Evolutionary conservation across 129 eudicot species (phyloP).

Genomic region (Pseudognaphalium luteoalbum): DNA sequence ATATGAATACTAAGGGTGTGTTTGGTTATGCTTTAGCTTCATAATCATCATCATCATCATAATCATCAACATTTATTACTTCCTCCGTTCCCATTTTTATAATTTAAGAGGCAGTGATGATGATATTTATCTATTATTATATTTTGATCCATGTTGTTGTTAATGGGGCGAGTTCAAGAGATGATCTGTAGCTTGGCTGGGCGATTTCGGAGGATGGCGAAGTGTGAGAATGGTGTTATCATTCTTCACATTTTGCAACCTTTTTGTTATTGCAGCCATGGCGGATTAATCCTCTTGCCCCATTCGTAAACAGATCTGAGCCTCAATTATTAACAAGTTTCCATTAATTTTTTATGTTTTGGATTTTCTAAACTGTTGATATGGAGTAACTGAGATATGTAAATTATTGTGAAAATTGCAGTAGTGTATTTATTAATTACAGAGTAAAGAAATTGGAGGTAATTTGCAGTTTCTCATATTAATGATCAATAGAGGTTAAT

Average conservation of each 20-base stretch:
- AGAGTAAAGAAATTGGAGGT: too few species aligned
- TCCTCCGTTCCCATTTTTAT: too few species aligned
- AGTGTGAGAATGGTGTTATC: neutral
- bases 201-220: slow-evolving; percentile 28
- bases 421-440: too few species aligned
- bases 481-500: too few species aligned
- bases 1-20: neutral
- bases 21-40: neutral
- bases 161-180: slow-evolving; percentile 1
- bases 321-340: slow-evolving; percentile 15
- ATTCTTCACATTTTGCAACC: slow-evolving; percentile 21
- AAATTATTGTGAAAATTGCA: too few species aligned
- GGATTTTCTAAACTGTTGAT: too few species aligned
- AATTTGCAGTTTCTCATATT: too few species aligned
- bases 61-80: too few species aligned
- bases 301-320: slow-evolving; percentile 37
- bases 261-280: slow-evolving; percentile 46
- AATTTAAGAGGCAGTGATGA: slow-evolving; percentile 35
- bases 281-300: slow-evolving; percentile 28
- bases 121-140: neutral
- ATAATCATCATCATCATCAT: too few species aligned
- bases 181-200: slow-evolving; percentile 50
- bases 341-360: too few species aligned
- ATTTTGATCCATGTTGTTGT: slow-evolving; percentile 11
- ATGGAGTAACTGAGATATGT: too few species aligned